phyloP scores from a whole-genome alignment of 345 rosid species.

The Noccaea caerulescens region DNA sequence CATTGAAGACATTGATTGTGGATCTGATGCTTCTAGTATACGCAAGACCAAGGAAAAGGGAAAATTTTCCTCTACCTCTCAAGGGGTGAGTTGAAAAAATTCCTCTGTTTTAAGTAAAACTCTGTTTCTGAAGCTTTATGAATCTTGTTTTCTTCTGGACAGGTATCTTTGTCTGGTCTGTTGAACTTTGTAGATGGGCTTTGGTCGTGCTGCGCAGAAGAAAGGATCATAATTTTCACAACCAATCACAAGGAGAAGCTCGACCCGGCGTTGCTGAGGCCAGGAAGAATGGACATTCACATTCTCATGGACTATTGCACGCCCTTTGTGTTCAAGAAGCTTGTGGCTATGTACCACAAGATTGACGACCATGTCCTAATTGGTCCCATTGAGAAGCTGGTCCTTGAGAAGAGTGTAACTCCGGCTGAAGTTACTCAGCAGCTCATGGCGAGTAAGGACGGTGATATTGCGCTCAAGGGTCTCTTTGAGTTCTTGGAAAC shows the following conservation, averaged over 20 bases:
- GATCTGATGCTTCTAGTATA: conserved; percentile 36
- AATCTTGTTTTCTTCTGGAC: neutral
- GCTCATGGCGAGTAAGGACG: conserved; percentile 31
- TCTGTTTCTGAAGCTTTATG: neutral
- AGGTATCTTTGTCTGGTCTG: conserved; percentile 36
- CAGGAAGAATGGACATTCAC: conserved; percentile 38
- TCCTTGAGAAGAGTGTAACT: conserved; percentile 26
- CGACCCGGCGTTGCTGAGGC: conserved; percentile 38
- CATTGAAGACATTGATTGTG: conserved; percentile 45
- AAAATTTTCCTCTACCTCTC: neutral
- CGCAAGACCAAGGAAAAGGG: conserved; percentile 7
- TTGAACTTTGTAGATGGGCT: conserved; percentile 42
- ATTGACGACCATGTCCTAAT: conserved; percentile 24
- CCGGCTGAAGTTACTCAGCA: conserved; percentile 39
- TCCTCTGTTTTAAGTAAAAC: neutral
- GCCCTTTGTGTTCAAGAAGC: conserved; percentile 36
- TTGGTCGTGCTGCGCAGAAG: conserved; percentile 42
- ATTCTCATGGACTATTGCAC: conserved; percentile 40
- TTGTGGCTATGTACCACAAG: conserved; percentile 35
- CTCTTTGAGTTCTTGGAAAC: conserved; percentile 13
- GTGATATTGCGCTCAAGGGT: conserved; percentile 25
- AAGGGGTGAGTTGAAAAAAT: conserved; percentile 12
- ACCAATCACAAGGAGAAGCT: conserved; percentile 41
- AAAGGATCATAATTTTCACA: conserved; percentile 39
- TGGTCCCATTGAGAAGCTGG: conserved; percentile 32